These are phyloP conservation scores for Aspergillus campestris DNA, from an alignment of 495 filamentous ascomycete species.

Conservation along the genomic window DNA sequence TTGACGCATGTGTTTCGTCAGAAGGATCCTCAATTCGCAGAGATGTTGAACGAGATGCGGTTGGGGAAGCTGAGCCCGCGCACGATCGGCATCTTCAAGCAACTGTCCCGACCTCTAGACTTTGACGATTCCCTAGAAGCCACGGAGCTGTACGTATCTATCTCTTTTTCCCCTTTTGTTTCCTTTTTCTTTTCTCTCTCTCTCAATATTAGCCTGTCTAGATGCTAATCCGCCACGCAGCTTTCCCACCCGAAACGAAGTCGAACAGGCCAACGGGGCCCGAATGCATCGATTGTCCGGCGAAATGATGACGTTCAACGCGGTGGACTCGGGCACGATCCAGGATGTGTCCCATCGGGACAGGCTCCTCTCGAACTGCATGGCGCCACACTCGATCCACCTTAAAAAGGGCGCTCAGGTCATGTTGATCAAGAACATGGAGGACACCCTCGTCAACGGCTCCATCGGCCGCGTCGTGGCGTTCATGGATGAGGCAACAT, in stretches of 20 bases:
- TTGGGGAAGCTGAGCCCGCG: conserved; percentile 64
- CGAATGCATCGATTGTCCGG: conserved; percentile 67
- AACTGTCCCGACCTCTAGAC: conserved; percentile 57
- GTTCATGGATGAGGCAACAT: conserved; percentile 80
- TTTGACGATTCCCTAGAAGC: conserved; percentile 75
- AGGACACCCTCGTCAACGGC: conserved; percentile 88
- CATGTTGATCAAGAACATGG: conserved; percentile 99
- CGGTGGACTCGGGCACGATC: conserved; percentile 67
- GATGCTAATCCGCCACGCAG: conserved; percentile 26
- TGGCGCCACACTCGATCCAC: conserved; percentile 70
- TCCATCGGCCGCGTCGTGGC: conserved; percentile 76
- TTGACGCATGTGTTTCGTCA: conserved; percentile 95
- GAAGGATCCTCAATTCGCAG: conserved; percentile 82
- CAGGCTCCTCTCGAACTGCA: conserved; percentile 78
- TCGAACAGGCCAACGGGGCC: conserved; percentile 72
- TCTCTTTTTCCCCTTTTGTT: too few species aligned
- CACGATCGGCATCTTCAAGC: conserved; percentile 64
- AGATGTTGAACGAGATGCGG: conserved; percentile 96
- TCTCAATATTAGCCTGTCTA: conserved; percentile 22
- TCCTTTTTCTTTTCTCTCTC: too few species aligned
- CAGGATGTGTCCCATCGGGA: conserved; percentile 59
- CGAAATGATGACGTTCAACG: conserved; percentile 55
- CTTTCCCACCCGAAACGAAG: conserved; percentile 85
- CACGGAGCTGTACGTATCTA: conserved; percentile 65
- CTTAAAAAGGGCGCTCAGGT: conserved; percentile 92